Percentiles rank a stretch among this genome's conserved stretches.
phyloP scores from a whole-genome alignment of 108 stramenopile genomes.

The Thalassiosira profunda region DNA sequence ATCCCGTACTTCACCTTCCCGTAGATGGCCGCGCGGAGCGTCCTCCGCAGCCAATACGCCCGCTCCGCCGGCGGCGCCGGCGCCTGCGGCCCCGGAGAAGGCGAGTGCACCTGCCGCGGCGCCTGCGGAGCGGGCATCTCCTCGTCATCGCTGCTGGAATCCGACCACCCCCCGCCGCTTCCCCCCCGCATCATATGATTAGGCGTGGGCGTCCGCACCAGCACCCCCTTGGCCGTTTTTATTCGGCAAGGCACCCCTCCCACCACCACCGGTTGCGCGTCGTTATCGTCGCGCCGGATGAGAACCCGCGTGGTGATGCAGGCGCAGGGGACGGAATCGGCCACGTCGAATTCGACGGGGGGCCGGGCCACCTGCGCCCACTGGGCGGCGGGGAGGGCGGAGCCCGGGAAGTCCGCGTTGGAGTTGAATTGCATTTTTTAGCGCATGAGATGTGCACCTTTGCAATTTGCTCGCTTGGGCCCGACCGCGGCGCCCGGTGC shows the following conservation, averaged over 20 bases:
- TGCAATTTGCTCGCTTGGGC: too few species aligned
- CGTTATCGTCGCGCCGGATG: conserved; percentile 46
- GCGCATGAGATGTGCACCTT: too few species aligned
- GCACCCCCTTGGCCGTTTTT: conserved; percentile 72
- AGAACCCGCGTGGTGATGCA: conserved; percentile 76
- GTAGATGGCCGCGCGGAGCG: conserved; percentile 85
- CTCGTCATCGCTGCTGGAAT: conserved; percentile 19
- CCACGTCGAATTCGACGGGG: conserved; percentile 57
- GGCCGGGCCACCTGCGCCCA: conserved; percentile 45
- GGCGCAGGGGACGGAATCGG: conserved; percentile 68
- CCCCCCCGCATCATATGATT: background rate
- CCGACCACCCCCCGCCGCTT: conserved; percentile 19
- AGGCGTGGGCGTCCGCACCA: conserved; percentile 57
- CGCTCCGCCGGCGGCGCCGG: conserved; percentile 21
- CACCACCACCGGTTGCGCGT: background rate
- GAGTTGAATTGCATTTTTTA: conserved; percentile 90
- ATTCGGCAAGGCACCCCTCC: conserved; percentile 24
- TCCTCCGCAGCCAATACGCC: conserved; percentile 86
- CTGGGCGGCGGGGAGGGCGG: conserved; percentile 23
- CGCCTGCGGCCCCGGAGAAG: background rate
- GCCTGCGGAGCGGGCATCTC: too few species aligned
- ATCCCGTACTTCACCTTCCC: conserved; percentile 79
- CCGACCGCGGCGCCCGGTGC: too few species aligned
- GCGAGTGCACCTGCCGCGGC: conserved; percentile 6
- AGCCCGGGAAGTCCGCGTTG: conserved; percentile 74